Percentiles rank a stretch among this genome's conserved stretches.
Evolutionary conservation across 371 early-diverging fungal species (phyloP).

Genomic region (Apophysomyces ossiformis): DNA sequence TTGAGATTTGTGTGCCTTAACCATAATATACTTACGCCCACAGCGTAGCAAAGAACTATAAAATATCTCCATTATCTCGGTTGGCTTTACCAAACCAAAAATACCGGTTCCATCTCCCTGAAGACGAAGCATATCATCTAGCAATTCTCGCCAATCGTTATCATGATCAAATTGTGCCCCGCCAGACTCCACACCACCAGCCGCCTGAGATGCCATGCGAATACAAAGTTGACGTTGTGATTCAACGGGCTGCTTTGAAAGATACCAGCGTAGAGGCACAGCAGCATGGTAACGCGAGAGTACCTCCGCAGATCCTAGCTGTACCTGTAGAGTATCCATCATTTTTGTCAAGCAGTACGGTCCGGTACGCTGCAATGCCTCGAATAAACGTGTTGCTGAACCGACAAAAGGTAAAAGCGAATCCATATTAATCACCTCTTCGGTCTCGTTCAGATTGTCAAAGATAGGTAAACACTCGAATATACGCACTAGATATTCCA

Average conservation of each 20-base stretch:
- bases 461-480: conserved; percentile 72
- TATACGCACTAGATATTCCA: conserved; percentile 58
- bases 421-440: conserved; percentile 31
- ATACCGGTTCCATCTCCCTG: conserved; percentile 54
- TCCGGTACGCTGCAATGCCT: conserved; percentile 53
- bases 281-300: conserved; percentile 64
- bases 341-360: conserved; percentile 56
- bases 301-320: conserved; percentile 69
- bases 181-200: conserved; percentile 61
- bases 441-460: conserved; percentile 23
- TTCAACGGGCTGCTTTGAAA: conserved; percentile 47
- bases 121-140: conserved; percentile 70
- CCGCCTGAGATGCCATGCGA: conserved; percentile 68
- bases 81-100: conserved; percentile 55
- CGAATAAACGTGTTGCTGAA: conserved; percentile 38
- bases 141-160: conserved; percentile 71
- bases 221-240: conserved; percentile 64
- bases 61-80: conserved; percentile 71
- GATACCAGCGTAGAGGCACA: conserved; percentile 66
- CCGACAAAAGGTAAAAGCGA: conserved; percentile 24
- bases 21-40: conserved; percentile 60
- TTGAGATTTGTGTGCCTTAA: neutral
- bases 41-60: conserved; percentile 68
- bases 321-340: conserved; percentile 67
- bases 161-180: conserved; percentile 65